These are phyloP conservation scores for Venturia effusa DNA, from an alignment of 2,329 filamentous ascomycete species.

Conservation along the genomic window DNA sequence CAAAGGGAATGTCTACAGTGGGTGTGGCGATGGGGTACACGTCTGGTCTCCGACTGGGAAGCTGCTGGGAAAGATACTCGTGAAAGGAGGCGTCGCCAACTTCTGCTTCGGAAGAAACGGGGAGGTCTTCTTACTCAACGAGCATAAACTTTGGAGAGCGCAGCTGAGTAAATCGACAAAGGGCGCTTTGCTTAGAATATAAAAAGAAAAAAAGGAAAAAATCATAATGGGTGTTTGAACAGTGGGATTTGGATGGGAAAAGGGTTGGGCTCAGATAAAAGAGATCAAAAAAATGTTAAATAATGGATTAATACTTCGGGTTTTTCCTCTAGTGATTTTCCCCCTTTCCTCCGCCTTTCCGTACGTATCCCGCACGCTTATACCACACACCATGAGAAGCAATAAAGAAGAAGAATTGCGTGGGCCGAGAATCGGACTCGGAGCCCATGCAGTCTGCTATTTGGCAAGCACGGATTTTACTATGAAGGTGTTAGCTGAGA, in stretches of 20 bases:
- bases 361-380: too few relatives aligned
- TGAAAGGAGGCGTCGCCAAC: constrained; percentile 32
- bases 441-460: neutral
- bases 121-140: constrained; percentile 37
- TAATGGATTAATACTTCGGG: neutral
- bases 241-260: too few relatives aligned
- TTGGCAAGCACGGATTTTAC: constrained; percentile 1
- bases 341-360: too few relatives aligned
- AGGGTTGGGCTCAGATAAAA: too few relatives aligned
- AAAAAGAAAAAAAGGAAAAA: neutral
- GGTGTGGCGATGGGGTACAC: constrained; percentile 40
- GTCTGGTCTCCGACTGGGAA: constrained; percentile 36
- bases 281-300: neutral
- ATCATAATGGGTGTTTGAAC: too few relatives aligned
- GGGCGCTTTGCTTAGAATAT: constrained; percentile 13
- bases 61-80: constrained; percentile 27
- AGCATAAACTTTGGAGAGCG: constrained; percentile 20
- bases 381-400: too few relatives aligned
- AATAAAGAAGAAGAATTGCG: neutral
- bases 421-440: neutral
- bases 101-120: constrained; percentile 38
- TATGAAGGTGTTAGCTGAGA: neutral
- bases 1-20: constrained; percentile 44
- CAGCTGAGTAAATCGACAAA: constrained; percentile 12
- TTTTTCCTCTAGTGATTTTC: too few relatives aligned